Evolutionary conservation across 352 stramenopile species (phyloP), one percentile per base, ranked within the genome.

Genomic region (Blastocystis sp.): DNA sequence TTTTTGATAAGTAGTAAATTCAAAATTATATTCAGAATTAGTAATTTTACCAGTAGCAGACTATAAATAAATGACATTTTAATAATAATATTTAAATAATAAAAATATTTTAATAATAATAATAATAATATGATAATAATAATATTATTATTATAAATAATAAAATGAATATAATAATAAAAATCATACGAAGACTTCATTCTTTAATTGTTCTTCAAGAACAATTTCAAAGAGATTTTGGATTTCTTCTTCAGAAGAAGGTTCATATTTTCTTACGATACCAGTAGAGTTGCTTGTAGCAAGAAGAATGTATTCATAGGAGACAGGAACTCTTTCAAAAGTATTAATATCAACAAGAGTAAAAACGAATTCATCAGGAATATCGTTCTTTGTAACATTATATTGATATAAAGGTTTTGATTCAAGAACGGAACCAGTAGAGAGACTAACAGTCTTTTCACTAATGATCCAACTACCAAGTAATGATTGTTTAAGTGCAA

Each of bases 341-440:
- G 35, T 62, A 1, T 24, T n/a, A 10, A 52, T 3, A 52, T 37
- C 28, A 24, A 62, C 35, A 25, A 54, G 39, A 10, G 16, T 19
- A 11, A 62, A 19, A 39, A 62, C 33, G 32, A 62, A 25, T 31
- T 62, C 52, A 9, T 48, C 7, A 5, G 52, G 52, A 32, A 62
- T 52, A 6, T 48, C 52, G 37, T 45, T 62, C 35, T 62, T 47
- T 7, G 52, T 49, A 3, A 62, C 34, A 52, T 62, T 62, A 42
- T 34, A 62, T 31, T 43, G 35, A n/a, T n/a, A n/a, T n/a, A n/a
- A n/a, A n/a, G n/a, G n/a, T 3, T 27, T 31, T 7, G 52, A 43
- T n/a, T 28, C 10, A 2, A 62, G 37, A 7, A 52, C 9, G 11
- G 36, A 39, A 41, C 52, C 52, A 24, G 52, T 52, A 13, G 52